Conservation (phyloP, 805 yeast species). For the Saturnispora kantuleensis region DNA sequence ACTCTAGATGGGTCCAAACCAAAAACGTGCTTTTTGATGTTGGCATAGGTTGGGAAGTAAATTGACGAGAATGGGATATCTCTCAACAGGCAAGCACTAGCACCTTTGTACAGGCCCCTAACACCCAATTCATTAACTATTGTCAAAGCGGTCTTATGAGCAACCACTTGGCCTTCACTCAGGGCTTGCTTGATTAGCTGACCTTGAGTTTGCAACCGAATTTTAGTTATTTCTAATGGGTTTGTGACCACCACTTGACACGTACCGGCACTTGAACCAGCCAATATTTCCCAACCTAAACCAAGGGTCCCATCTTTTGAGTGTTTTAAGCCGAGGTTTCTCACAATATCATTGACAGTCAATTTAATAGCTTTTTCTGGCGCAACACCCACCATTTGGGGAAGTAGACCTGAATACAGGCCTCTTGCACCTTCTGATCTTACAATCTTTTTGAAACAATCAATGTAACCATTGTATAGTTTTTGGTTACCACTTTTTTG, state of each 20-base stretch:
- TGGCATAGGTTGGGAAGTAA: slow-evolving; percentile 95
- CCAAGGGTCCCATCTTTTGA: slow-evolving; percentile 40
- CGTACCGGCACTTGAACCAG: slow-evolving; percentile 94
- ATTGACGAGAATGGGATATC: slow-evolving; percentile 97
- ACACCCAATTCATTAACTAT: slow-evolving; percentile 75
- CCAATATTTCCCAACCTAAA: slow-evolving; percentile 57
- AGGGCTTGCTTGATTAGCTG: slow-evolving; percentile 37
- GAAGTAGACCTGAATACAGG: slow-evolving; percentile 84
- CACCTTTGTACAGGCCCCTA: slow-evolving; percentile 84
- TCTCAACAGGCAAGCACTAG: slow-evolving; percentile 79
- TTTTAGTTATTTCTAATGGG: slow-evolving; percentile 92
- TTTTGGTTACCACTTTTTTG: slow-evolving; percentile 54
- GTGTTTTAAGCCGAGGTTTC: slow-evolving; percentile 55
- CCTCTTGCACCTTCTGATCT: slow-evolving; percentile 74
- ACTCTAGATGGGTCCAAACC: slow-evolving; percentile 66
- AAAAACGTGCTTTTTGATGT: slow-evolving; percentile 73
- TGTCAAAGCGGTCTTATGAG: slow-evolving; percentile 50
- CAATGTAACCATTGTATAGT: slow-evolving; percentile 69
- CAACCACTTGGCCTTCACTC: slow-evolving; percentile 20
- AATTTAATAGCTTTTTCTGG: slow-evolving; percentile 97
- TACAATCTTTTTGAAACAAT: slow-evolving; percentile 75
- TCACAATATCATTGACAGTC: slow-evolving; percentile 83
- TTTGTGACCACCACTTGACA: slow-evolving; percentile 95
- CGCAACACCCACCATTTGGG: slow-evolving; percentile 94
- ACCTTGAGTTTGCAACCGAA: slow-evolving; percentile 90